These are phyloP conservation scores for Nakazawaea laoshanensis DNA, from an alignment of 805 yeast species.

Conservation along the genomic window DNA sequence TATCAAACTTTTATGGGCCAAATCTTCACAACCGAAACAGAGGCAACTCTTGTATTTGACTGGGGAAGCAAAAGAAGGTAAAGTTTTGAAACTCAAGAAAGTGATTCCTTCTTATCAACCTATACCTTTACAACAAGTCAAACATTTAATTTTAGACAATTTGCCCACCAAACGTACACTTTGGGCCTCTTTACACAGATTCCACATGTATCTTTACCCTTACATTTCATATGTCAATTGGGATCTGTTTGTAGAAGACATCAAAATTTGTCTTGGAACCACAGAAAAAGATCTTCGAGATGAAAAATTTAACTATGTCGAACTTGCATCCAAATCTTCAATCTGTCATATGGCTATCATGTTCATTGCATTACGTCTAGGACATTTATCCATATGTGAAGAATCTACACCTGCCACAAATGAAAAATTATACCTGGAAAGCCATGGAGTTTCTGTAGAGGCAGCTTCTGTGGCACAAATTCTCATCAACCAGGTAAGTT, in stretches of 20 bases:
- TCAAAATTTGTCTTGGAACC: conserved; percentile 26
- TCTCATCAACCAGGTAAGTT: conserved; percentile 47
- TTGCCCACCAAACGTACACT: conserved; percentile 34
- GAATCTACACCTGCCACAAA: conserved; percentile 21
- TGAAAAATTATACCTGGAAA: conserved; percentile 28
- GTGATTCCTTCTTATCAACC: conserved; percentile 7
- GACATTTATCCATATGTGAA: conserved; percentile 30
- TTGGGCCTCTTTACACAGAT: conserved; percentile 37
- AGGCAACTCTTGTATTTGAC: conserved; percentile 6
- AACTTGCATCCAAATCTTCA: conserved; percentile 33
- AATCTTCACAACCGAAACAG: conserved; percentile 6
- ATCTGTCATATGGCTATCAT: conserved; percentile 38
- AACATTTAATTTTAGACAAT: conserved; percentile 20
- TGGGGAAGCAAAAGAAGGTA: background rate
- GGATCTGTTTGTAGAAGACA: conserved; percentile 20
- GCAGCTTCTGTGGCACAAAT: conserved; percentile 40
- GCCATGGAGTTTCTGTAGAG: conserved; percentile 37
- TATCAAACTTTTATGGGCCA: conserved; percentile 7
- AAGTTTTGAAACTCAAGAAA: conserved; percentile 1
- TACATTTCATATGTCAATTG: conserved; percentile 39
- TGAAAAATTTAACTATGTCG: conserved; percentile 19
- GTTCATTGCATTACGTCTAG: conserved; percentile 32
- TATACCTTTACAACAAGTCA: background rate
- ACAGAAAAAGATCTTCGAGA: conserved; percentile 21
- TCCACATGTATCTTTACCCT: conserved; percentile 35